Evolutionary conservation across 1,284 basidiomycete genomes (phyloP), one percentile per base, ranked within the genome.

Genomic region (Cutaneotrichosporon sp.): DNA sequence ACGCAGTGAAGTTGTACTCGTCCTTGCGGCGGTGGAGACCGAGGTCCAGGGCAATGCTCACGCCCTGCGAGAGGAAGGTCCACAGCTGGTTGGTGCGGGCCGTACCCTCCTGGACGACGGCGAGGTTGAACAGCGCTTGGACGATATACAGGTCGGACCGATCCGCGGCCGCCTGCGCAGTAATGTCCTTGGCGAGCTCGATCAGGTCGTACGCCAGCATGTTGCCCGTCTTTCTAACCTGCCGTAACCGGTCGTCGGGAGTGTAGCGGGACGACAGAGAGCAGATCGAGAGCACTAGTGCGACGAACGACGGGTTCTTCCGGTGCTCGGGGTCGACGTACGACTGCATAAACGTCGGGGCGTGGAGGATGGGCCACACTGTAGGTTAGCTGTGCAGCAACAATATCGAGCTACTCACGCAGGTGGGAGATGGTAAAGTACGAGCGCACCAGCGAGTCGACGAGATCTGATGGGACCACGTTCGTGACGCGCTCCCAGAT

Each of bases 301-400:
- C 65, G 34, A 72, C 69, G 46, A 73, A 73, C 6, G 70, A 70
- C 20, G 70, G 69, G 51, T 70, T 64, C 43, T 65, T 67, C 8
- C 69, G 69, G 29, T 52, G 54, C 36, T 64, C 53, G 7, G 67
- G 59, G 33, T 63, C 60, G 27, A 58, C 51, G 46, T 70, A 72
- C 18, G 54, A 63, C 38, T 66, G 59, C 70, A 73, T 69, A 57
- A 72, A 72, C 20, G 69, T 69, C 11, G 72, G 72, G 10, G 67
- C 70, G 52, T 73, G 72, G 6, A 73, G 61, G 36, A 73, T 71
- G 7, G 72, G 72, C 70, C 70, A 73, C 16, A 73, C 69, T 72
- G 57, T 9, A 24, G 3, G 43, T 62, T n/a, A 62, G 54, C 18
- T 22, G 16, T 14, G 36, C 47, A 51, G 13, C 10, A 31, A 14